Evolutionary conservation across 2,329 filamentous ascomycete species (phyloP).

Genomic region (Leptographium wingfieldii): DNA sequence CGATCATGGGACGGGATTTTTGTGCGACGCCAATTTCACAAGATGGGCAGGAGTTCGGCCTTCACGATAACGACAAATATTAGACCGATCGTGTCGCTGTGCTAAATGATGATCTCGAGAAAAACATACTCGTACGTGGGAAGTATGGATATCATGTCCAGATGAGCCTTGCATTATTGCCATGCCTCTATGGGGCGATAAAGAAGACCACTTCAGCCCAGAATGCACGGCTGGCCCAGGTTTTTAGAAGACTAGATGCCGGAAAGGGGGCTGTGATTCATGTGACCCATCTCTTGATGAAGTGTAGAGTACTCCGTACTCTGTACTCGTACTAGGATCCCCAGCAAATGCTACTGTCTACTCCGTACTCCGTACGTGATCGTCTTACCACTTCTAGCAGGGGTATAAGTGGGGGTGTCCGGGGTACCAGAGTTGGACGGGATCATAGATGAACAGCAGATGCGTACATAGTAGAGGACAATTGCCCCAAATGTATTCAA

Average conservation of each 20-base stretch:
- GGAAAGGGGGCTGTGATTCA: background rate
- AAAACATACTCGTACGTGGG: slow-evolving; percentile 23
- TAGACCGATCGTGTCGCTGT: background rate
- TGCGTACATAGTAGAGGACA: background rate
- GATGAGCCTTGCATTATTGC: slow-evolving; percentile 25
- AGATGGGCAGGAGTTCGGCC: too few species aligned
- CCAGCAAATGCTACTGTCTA: background rate
- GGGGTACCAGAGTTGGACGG: background rate
- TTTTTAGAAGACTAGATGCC: background rate
- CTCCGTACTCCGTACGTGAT: background rate
- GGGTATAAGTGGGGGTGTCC: background rate
- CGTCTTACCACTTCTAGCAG: background rate
- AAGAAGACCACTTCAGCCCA: slow-evolving; percentile 14
- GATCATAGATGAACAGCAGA: background rate
- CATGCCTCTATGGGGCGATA: slow-evolving; percentile 25
- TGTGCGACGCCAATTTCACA: too few species aligned
- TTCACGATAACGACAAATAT: too few species aligned
- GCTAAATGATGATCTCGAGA: slow-evolving; percentile 2
- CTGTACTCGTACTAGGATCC: background rate
- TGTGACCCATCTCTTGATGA: background rate
- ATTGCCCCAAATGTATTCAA: background rate
- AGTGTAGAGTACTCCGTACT: too few species aligned
- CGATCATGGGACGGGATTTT: too few species aligned
- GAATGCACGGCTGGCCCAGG: background rate
- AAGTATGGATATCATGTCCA: slow-evolving; percentile 19